Conservation (phyloP, 2,329 filamentous ascomycete genomes). For the Ceratocystiopsis brevicomis region DNA sequence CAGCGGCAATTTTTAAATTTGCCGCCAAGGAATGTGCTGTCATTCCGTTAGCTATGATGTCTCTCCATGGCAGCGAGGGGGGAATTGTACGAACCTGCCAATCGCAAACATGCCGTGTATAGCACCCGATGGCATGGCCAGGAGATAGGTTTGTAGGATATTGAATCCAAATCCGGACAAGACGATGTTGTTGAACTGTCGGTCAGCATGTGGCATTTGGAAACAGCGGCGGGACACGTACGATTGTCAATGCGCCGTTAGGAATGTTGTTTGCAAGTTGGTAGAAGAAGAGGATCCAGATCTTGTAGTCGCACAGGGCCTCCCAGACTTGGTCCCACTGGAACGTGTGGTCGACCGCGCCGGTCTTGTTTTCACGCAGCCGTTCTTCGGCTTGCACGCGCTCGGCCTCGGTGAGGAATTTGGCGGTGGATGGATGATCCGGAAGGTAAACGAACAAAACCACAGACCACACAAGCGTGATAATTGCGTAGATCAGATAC, state of each 20-base stretch:
- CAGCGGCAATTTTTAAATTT: too few species aligned
- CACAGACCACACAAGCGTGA: slow-evolving; percentile 24
- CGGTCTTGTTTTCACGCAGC: slow-evolving; percentile 45
- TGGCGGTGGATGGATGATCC: slow-evolving; percentile 21
- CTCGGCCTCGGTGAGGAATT: slow-evolving; percentile 37
- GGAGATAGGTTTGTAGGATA: too few species aligned
- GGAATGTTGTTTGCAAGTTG: not conserved
- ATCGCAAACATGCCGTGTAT: too few species aligned
- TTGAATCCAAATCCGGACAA: too few species aligned
- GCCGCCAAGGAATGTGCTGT: too few species aligned
- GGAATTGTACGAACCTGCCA: too few species aligned
- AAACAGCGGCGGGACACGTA: too few species aligned
- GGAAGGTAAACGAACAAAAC: slow-evolving; percentile 18
- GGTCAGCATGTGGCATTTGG: too few species aligned
- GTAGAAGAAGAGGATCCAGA: slow-evolving; percentile 19
- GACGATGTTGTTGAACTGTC: too few species aligned
- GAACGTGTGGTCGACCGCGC: slow-evolving; percentile 48
- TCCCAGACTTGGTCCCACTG: slow-evolving; percentile 40
- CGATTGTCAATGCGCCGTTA: slow-evolving; percentile 9
- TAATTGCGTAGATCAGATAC: slow-evolving; percentile 32
- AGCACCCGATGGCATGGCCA: too few species aligned
- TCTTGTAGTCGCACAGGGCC: slow-evolving; percentile 19
- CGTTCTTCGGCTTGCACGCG: slow-evolving; percentile 31
- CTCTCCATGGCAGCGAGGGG: too few species aligned
- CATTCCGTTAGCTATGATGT: too few species aligned